Percentiles rank a stretch among this genome's conserved stretches.
These are phyloP conservation scores for Neonectria sp. DNA, from an alignment of 2,329 filamentous ascomycete genomes.

Conservation along the genomic window DNA sequence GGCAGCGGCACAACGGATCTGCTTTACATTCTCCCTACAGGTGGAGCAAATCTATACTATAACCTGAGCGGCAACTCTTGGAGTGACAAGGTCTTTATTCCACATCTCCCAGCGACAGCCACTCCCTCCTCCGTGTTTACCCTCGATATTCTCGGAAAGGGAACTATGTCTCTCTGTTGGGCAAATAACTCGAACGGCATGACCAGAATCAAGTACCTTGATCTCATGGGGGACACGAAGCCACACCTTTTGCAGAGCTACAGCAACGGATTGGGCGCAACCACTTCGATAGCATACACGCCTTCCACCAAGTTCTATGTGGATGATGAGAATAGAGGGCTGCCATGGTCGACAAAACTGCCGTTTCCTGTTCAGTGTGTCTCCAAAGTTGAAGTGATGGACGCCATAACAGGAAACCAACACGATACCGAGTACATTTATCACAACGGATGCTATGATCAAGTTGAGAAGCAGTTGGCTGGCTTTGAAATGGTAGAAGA, in stretches of 20 bases:
- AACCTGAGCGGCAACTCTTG: conserved; percentile 10
- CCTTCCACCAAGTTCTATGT: conserved; percentile 8
- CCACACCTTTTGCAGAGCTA: background rate
- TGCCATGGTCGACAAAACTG: conserved; percentile 3
- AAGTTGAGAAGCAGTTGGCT: too few species aligned
- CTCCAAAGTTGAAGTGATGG: background rate
- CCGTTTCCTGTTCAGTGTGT: conserved; percentile 11
- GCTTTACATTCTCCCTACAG: background rate
- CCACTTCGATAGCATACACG: background rate
- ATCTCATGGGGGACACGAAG: background rate
- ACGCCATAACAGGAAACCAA: too few species aligned
- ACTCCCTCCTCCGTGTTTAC: background rate
- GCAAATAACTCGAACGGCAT: background rate
- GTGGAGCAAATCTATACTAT: background rate
- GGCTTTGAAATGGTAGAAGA: too few species aligned
- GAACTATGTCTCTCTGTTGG: conserved; percentile 16
- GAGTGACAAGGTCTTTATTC: background rate
- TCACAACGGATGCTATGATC: too few species aligned
- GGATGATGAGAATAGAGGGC: background rate
- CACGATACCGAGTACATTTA: too few species aligned
- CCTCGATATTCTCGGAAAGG: conserved; percentile 18
- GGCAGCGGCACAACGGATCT: conserved; percentile 14
- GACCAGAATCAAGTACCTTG: background rate
- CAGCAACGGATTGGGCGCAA: background rate
- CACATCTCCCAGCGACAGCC: background rate